phyloP scores from a whole-genome alignment of 495 filamentous ascomycete species.

The Daldinia concentrica region DNA sequence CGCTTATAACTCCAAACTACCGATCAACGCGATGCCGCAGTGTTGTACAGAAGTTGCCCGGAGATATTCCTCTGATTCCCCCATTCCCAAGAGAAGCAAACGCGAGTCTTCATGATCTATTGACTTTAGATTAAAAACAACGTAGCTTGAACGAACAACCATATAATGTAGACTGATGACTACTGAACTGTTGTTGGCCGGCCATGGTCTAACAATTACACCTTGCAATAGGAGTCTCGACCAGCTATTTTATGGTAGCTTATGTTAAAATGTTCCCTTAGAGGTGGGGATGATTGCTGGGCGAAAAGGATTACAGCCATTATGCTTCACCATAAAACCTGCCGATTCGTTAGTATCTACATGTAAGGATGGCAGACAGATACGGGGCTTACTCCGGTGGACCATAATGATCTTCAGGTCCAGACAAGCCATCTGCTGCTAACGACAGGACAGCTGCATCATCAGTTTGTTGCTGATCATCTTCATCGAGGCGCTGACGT shows the following conservation, averaged over 20 bases:
- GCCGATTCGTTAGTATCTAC: conserved; percentile 9
- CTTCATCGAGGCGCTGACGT: conserved; percentile 51
- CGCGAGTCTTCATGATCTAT: conserved; percentile 37
- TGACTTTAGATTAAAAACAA: conserved; percentile 23
- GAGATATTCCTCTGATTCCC: conserved; percentile 9
- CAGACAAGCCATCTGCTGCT: conserved; percentile 49
- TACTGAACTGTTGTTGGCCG: conserved; percentile 4
- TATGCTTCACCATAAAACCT: conserved; percentile 53
- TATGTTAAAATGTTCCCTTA: background rate
- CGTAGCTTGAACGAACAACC: conserved; percentile 8
- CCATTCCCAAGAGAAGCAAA: conserved; percentile 25
- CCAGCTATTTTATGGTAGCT: background rate
- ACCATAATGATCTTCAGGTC: conserved; percentile 46
- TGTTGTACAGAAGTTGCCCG: conserved; percentile 29
- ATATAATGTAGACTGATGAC: conserved; percentile 5
- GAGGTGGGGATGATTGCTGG: background rate
- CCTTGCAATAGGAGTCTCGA: conserved; percentile 4
- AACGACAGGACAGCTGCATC: conserved; percentile 56
- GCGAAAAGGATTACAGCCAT: background rate
- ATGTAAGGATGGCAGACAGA: conserved; percentile 9
- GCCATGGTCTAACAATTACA: background rate
- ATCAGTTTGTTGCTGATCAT: conserved; percentile 42
- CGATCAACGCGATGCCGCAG: conserved; percentile 29
- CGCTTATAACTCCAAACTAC: conserved; percentile 39
- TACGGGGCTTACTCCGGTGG: conserved; percentile 48